Conservation (phyloP, 2,329 filamentous ascomycete species). For the Neurospora sp. region DNA sequence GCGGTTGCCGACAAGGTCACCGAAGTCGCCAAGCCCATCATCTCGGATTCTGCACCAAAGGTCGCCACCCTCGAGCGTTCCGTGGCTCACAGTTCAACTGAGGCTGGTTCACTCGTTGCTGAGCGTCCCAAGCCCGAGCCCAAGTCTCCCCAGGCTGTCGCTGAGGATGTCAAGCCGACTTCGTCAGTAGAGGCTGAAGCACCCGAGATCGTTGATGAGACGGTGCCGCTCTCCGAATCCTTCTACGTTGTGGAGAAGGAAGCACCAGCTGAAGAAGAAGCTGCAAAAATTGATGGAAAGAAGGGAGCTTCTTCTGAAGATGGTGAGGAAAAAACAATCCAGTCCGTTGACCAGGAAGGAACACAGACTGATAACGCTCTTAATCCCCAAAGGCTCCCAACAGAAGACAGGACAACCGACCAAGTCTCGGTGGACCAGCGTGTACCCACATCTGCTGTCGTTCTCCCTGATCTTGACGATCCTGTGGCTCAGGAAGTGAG, state of each 20-base stretch:
- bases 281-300: conserved; percentile 9
- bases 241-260: conserved; percentile 18
- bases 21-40: background rate
- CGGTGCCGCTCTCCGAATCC: conserved; percentile 18
- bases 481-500: conserved; percentile 29
- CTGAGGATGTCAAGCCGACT: conserved; percentile 8
- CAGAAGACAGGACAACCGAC: conserved; percentile 3
- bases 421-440: conserved; percentile 23
- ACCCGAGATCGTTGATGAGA: conserved; percentile 13
- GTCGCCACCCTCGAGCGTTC: background rate
- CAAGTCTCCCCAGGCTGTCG: background rate
- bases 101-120: background rate
- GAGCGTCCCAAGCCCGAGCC: background rate
- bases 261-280: conserved; percentile 14
- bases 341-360: conserved; percentile 14
- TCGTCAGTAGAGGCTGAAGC: conserved; percentile 10
- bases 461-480: conserved; percentile 33
- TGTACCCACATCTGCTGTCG: conserved; percentile 36
- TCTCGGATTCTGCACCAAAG: background rate
- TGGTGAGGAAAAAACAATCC: conserved; percentile 16
- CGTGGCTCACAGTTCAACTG: background rate
- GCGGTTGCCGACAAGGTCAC: conserved; percentile 10
- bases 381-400: conserved; percentile 15
- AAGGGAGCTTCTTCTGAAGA: conserved; percentile 15
- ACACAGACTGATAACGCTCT: conserved; percentile 16